Evolutionary conservation across 169 alveolate genomes (phyloP).

Genomic region (Perkinsus chesapeaki): DNA sequence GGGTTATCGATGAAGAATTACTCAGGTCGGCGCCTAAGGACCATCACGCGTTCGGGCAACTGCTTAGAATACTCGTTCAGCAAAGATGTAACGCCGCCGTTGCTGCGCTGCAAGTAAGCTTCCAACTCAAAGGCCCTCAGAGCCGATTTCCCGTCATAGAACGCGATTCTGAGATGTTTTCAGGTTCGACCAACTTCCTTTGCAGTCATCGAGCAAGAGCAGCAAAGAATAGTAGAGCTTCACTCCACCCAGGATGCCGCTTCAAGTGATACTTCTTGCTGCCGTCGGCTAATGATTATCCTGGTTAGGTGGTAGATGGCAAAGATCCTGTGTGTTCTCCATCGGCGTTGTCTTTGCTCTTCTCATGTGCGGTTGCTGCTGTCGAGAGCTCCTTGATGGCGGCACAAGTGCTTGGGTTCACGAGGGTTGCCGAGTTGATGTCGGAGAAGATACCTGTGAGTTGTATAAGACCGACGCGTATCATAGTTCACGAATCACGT

Average conservation of each 20-base stretch:
- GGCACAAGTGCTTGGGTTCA: not conserved
- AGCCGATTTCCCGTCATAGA: not conserved
- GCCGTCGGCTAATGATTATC: too few species aligned
- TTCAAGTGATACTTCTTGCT: not conserved
- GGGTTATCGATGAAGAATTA: too few species aligned
- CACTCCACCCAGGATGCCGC: not conserved
- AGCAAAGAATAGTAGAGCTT: not conserved
- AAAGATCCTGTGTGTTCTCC: not conserved
- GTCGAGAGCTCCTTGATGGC: not conserved
- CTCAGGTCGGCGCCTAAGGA: too few species aligned
- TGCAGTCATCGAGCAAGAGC: not conserved
- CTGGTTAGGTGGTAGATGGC: not conserved
- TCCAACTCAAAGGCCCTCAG: not conserved
- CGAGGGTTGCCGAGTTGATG: not conserved
- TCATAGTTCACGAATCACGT: not conserved
- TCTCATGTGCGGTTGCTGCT: not conserved
- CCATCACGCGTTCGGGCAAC: not conserved
- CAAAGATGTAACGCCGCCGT: not conserved
- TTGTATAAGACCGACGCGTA: not conserved
- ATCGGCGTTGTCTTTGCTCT: not conserved
- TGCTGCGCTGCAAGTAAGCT: not conserved
- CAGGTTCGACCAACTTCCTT: not conserved
- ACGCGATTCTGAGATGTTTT: too few species aligned
- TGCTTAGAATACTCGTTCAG: not conserved
- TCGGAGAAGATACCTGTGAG: not conserved